These are phyloP conservation scores for Helianthus tuberosus DNA, from an alignment of 129 eudicot genomes.

Conservation along the genomic window DNA sequence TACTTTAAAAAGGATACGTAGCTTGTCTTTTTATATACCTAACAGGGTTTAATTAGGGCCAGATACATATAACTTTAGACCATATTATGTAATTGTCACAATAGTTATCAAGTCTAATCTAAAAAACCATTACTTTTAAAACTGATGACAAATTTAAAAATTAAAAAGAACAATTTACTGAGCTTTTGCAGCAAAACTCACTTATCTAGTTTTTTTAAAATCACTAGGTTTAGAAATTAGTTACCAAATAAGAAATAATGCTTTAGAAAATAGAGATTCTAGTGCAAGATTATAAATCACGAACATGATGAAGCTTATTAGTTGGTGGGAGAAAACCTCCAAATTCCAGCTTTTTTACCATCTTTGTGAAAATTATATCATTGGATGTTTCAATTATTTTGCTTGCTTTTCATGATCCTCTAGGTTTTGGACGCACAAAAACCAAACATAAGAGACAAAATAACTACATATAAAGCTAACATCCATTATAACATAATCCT, in stretches of 20 bases:
- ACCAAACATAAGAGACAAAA: conserved; percentile 39
- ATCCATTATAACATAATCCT: conserved; percentile 19
- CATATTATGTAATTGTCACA: background rate
- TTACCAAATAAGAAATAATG: background rate
- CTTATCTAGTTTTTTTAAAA: background rate
- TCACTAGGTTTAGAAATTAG: background rate
- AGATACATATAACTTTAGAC: background rate
- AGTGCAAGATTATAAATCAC: conserved; percentile 16
- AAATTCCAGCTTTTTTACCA: conserved; percentile 40
- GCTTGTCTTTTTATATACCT: background rate
- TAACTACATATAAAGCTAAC: conserved; percentile 21
- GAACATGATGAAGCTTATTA: conserved; percentile 20
- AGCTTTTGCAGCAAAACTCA: background rate
- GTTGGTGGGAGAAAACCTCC: conserved; percentile 41
- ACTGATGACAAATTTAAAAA: background rate
- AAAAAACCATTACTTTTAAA: background rate
- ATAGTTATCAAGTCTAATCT: background rate
- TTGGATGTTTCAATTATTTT: conserved; percentile 30
- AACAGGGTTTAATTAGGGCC: background rate
- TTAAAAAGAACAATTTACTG: background rate
- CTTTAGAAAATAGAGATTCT: conserved; percentile 7
- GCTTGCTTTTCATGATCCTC: conserved; percentile 15
- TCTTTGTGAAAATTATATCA: conserved; percentile 32
- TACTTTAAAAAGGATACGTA: background rate
- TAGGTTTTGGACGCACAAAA: conserved; percentile 26